Conservation (phyloP, 1,139 yeast genomes). For the Pichia sp. region DNA sequence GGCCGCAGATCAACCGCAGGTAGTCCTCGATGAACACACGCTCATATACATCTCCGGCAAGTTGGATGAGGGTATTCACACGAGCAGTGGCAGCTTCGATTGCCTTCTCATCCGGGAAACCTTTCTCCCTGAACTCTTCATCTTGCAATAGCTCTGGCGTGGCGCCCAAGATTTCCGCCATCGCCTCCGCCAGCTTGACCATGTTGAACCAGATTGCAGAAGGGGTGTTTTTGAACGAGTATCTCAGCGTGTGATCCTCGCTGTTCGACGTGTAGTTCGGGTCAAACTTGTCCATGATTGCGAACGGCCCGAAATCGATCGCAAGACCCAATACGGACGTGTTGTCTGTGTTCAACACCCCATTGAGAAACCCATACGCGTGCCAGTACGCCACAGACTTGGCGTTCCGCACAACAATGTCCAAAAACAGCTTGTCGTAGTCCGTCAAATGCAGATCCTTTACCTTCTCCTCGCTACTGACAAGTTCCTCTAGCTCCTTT, state of each 20-base stretch:
- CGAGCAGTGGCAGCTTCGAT: constrained; percentile 52
- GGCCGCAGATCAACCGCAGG: constrained; percentile 52
- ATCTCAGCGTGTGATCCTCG: constrained; percentile 70
- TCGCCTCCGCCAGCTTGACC: constrained; percentile 76
- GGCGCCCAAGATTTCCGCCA: constrained; percentile 78
- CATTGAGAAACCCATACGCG: constrained; percentile 86
- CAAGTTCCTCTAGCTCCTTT: constrained; percentile 18
- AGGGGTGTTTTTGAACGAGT: constrained; percentile 79
- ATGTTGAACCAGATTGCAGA: constrained; percentile 92
- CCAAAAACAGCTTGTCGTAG: constrained; percentile 70
- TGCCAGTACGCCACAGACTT: constrained; percentile 82
- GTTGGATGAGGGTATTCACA: constrained; percentile 63
- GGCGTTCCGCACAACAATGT: constrained; percentile 71
- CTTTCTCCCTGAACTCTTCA: constrained; percentile 34
- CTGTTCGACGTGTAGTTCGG: constrained; percentile 85
- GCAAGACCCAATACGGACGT: constrained; percentile 83
- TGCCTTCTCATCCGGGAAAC: constrained; percentile 42
- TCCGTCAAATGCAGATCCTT: constrained; percentile 41
- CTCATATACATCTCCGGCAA: constrained; percentile 64
- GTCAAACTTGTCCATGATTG: constrained; percentile 74
- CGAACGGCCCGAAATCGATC: constrained; percentile 93
- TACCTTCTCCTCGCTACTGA: constrained; percentile 17
- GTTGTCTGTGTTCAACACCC: constrained; percentile 92
- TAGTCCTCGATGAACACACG: constrained; percentile 58
- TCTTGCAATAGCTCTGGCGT: constrained; percentile 49